Evolutionary conservation across 2,329 filamentous ascomycete genomes (phyloP).

Genomic region (Microcyclospora pomicola): DNA sequence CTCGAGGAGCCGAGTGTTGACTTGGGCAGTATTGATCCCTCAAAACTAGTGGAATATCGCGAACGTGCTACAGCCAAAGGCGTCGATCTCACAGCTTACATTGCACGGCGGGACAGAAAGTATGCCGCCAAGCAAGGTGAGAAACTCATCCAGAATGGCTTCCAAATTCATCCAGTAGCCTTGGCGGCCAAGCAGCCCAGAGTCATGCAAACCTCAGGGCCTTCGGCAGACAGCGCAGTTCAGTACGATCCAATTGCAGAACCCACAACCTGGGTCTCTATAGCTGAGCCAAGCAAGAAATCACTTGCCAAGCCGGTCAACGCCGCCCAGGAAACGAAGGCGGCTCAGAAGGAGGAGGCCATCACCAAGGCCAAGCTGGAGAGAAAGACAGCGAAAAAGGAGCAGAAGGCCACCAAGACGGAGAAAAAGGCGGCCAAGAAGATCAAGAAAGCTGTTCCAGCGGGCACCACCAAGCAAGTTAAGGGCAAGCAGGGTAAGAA

Average conservation of each 20-base stretch:
- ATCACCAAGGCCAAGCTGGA: not conserved
- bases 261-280: too few species aligned
- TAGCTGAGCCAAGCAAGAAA: too few species aligned
- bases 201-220: too few species aligned
- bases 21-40: conserved; percentile 9
- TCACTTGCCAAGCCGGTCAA: not conserved
- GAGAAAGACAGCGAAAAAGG: not conserved
- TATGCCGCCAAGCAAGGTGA: conserved; percentile 8
- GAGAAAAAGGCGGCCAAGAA: not conserved
- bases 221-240: too few species aligned
- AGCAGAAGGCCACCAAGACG: not conserved
- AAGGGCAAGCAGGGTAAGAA: not conserved
- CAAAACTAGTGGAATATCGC: conserved; percentile 21
- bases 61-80: conserved; percentile 24
- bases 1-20: not conserved
- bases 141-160: conserved; percentile 2
- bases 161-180: too few species aligned
- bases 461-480: not conserved
- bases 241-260: too few species aligned
- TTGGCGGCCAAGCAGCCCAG: too few species aligned
- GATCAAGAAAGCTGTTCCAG: not conserved
- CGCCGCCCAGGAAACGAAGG: not conserved
- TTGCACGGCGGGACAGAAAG: conserved; percentile 11
- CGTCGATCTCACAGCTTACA: conserved; percentile 24
- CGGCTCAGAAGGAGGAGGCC: not conserved